Conservation (phyloP, 2,329 filamentous ascomycete species). For the Capronia coronata region DNA sequence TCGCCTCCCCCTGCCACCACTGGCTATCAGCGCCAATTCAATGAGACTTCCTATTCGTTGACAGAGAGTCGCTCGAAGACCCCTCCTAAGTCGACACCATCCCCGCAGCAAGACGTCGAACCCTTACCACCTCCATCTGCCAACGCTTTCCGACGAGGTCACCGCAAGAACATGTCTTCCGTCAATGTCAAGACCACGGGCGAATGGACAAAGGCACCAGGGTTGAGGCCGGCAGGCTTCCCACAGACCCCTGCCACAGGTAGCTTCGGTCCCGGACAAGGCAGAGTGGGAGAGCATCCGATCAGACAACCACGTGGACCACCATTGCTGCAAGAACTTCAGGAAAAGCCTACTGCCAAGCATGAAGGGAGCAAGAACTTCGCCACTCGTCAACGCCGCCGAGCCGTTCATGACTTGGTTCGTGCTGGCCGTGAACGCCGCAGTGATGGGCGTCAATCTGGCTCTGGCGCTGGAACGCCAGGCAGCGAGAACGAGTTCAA, state of each 20-base stretch:
- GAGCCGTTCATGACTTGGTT: slow-evolving; percentile 84
- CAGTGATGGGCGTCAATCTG: slow-evolving; percentile 52
- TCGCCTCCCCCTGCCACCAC: slow-evolving; percentile 47
- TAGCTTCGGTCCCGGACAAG: slow-evolving; percentile 87
- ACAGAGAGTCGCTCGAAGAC: slow-evolving; percentile 58
- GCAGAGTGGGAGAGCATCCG: slow-evolving; percentile 88
- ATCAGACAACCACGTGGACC: slow-evolving; percentile 87
- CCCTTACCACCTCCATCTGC: slow-evolving; percentile 82
- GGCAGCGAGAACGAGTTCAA: slow-evolving; percentile 72
- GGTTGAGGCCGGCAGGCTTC: slow-evolving; percentile 72
- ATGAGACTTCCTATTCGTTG: slow-evolving; percentile 52
- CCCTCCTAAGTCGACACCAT: slow-evolving; percentile 56
- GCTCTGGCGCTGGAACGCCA: slow-evolving; percentile 73
- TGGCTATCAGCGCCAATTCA: slow-evolving; percentile 71
- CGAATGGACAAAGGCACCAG: slow-evolving; percentile 55
- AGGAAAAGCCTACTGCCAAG: slow-evolving; percentile 81
- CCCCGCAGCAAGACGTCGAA: slow-evolving; percentile 61
- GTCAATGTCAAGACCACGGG: slow-evolving; percentile 43
- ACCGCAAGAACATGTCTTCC: slow-evolving; percentile 82
- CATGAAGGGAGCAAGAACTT: slow-evolving; percentile 98
- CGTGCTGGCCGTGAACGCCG: slow-evolving; percentile 83
- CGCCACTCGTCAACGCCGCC: slow-evolving; percentile 81
- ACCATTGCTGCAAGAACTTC: slow-evolving; percentile 83
- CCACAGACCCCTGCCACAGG: slow-evolving; percentile 74
- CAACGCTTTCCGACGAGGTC: slow-evolving; percentile 85